Conservation (phyloP, 495 filamentous ascomycete genomes). For the Clavariopsis aquatica region DNA sequence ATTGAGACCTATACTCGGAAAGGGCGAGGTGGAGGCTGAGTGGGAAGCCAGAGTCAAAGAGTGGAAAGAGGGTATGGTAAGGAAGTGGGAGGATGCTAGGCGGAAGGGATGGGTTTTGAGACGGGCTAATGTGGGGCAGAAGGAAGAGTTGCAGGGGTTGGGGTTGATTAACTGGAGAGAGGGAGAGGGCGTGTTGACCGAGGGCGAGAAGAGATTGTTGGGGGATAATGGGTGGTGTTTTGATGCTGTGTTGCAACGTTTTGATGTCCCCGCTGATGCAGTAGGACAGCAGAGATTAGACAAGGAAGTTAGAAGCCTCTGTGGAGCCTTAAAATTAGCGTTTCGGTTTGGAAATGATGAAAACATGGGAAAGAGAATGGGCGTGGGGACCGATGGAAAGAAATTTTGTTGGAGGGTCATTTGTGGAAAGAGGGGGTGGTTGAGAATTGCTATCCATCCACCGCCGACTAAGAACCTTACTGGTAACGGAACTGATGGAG, state of each 20-base stretch:
- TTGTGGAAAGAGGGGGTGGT: not conserved
- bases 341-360: not conserved
- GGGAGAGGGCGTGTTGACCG: constrained; percentile 3
- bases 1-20: not conserved
- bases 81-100: not conserved
- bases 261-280: not conserved
- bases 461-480: not conserved
- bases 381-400: not conserved
- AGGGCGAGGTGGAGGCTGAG: not conserved
- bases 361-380: not conserved
- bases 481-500: not conserved
- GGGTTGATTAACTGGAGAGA: not conserved
- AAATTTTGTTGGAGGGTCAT: not conserved
- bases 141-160: not conserved
- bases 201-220: not conserved
- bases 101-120: constrained; percentile 1
- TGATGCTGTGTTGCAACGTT: not conserved
- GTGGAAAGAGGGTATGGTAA: not conserved
- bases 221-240: not conserved
- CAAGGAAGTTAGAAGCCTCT: not conserved
- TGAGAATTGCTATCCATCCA: not conserved
- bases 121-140: not conserved
- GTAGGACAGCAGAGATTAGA: not conserved
- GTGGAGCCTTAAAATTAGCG: not conserved
- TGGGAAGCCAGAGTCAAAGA: not conserved